Evolutionary conservation across 805 yeast genomes (phyloP).

Genomic region (Candida mattraensis): DNA sequence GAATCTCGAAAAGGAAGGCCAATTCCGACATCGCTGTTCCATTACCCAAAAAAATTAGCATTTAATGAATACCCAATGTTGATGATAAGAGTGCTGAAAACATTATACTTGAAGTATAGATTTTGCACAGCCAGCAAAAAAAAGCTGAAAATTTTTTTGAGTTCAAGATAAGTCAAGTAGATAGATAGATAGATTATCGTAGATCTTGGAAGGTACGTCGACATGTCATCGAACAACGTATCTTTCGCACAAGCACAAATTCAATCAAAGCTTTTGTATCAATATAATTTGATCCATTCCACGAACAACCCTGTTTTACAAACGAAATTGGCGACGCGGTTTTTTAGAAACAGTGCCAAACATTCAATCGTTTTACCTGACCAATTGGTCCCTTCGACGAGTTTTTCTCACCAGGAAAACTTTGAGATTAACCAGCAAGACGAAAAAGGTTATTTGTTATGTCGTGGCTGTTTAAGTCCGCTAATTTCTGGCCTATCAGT

Average conservation of each 20-base stretch:
- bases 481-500: conserved; percentile 24
- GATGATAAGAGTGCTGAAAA: too few relatives aligned
- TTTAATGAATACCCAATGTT: too few relatives aligned
- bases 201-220: too few relatives aligned
- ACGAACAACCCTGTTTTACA: conserved; percentile 14
- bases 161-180: too few relatives aligned
- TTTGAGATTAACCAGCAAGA: conserved; percentile 4
- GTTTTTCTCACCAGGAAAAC: conserved; percentile 1
- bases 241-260: conserved; percentile 9
- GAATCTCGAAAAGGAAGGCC: too few relatives aligned
- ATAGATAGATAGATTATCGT: too few relatives aligned
- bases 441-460: conserved; percentile 15
- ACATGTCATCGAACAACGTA: conserved; percentile 1
- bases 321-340: conserved; percentile 17
- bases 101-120: too few relatives aligned
- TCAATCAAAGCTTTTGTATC: conserved; percentile 14
- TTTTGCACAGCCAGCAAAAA: too few relatives aligned
- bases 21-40: too few relatives aligned
- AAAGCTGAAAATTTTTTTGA: too few relatives aligned
- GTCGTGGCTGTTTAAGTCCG: conserved; percentile 18
- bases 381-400: conserved; percentile 6
- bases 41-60: too few relatives aligned
- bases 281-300: conserved; percentile 21
- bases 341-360: conserved; percentile 12
- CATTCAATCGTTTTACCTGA: conserved; percentile 21